These are phyloP conservation scores for Starmerella sp. DNA, from an alignment of 805 yeast genomes.

Conservation along the genomic window DNA sequence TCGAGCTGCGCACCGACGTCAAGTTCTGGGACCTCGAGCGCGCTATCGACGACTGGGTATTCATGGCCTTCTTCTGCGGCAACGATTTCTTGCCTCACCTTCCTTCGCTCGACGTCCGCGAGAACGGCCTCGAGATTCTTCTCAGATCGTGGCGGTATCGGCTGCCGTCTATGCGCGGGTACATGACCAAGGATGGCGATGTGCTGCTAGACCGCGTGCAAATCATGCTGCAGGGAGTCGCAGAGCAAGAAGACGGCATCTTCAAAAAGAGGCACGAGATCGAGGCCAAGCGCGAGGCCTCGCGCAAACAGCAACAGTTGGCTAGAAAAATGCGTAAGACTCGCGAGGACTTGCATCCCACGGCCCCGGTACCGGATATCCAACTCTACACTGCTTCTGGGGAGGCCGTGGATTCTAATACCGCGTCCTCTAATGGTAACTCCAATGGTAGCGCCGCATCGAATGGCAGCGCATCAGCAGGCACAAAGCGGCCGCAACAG, in stretches of 20 bases:
- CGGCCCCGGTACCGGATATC: slow-evolving; percentile 54
- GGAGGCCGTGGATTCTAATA: slow-evolving; percentile 43
- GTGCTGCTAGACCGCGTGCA: slow-evolving; percentile 71
- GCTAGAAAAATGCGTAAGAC: slow-evolving; percentile 24
- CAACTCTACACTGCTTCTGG: slow-evolving; percentile 72
- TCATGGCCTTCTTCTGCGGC: slow-evolving; percentile 97
- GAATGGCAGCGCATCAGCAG: background rate
- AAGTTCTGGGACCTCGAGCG: slow-evolving; percentile 73
- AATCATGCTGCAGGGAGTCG: slow-evolving; percentile 49
- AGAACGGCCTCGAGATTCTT: slow-evolving; percentile 76
- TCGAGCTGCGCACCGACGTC: slow-evolving; percentile 62
- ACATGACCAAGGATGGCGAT: slow-evolving; percentile 81
- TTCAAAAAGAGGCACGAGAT: slow-evolving; percentile 57
- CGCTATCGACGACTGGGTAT: slow-evolving; percentile 97
- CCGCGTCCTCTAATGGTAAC: slow-evolving; percentile 35
- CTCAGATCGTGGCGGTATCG: slow-evolving; percentile 73
- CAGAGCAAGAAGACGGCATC: slow-evolving; percentile 65
- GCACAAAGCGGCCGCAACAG: background rate
- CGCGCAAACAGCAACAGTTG: slow-evolving; percentile 19
- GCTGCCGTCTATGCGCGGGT: slow-evolving; percentile 57
- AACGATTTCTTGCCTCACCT: slow-evolving; percentile 96
- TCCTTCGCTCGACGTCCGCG: slow-evolving; percentile 90
- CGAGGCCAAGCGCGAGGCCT: slow-evolving; percentile 57
- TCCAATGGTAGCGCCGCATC: slow-evolving; percentile 17
- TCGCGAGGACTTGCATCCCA: slow-evolving; percentile 33